These are phyloP conservation scores for Exophiala sp. DNA, from an alignment of 2,329 filamentous ascomycete species.

Conservation along the genomic window DNA sequence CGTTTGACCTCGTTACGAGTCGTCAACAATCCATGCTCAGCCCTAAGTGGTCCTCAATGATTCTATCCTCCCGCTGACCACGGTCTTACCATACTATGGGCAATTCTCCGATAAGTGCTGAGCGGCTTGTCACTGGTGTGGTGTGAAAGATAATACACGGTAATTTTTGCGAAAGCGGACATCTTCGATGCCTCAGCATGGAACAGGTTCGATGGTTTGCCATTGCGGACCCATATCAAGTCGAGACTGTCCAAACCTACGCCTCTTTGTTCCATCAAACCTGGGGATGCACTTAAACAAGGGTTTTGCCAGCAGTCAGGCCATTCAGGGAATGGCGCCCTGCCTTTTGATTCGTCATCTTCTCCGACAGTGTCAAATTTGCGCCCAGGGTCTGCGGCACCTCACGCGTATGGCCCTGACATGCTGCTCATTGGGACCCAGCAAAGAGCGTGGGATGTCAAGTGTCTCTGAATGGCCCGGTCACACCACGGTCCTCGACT, in stretches of 20 bases:
- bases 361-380: slow-evolving; percentile 20
- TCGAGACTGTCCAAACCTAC: not conserved
- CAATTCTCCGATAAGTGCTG: not conserved
- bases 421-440: slow-evolving; percentile 2
- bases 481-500: slow-evolving; percentile 7
- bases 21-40: not conserved
- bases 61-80: not conserved
- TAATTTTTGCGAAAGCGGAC: not conserved
- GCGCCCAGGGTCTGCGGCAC: slow-evolving; percentile 9
- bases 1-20: not conserved
- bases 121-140: not conserved
- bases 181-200: not conserved
- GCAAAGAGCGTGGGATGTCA: slow-evolving; percentile 18
- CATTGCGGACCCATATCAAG: not conserved
- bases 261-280: slow-evolving; percentile 5
- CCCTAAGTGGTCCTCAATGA: no score
- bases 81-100: not conserved
- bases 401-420: slow-evolving; percentile 5
- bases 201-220: not conserved
- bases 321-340: slow-evolving; percentile 1
- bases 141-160: not conserved
- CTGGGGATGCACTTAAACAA: not conserved
- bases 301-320: slow-evolving; percentile 1
- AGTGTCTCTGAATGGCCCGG: slow-evolving; percentile 12
- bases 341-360: slow-evolving; percentile 1